phyloP scores from a whole-genome alignment of 148 eudicot species.

The Dysphania ambrosioides region DNA sequence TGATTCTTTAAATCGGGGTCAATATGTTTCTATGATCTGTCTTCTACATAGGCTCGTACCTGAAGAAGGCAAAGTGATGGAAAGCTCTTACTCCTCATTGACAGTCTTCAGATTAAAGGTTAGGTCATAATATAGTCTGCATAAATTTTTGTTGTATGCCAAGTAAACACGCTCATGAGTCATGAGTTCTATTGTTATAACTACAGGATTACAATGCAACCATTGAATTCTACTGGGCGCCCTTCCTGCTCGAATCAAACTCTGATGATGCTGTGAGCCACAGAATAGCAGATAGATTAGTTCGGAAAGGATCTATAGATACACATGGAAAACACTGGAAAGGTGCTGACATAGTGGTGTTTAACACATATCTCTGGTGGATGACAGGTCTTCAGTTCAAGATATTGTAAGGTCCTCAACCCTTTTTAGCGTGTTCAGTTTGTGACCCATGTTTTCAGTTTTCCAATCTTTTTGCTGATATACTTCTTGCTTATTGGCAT shows the following conservation, averaged over 20 bases:
- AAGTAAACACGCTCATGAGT: neutral
- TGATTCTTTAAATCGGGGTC: constrained; percentile 88
- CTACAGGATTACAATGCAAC: constrained; percentile 83
- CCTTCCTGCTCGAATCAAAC: constrained; percentile 86
- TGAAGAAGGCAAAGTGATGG: constrained; percentile 65
- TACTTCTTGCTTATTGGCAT: neutral
- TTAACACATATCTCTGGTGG: constrained; percentile 98
- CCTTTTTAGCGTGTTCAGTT: neutral
- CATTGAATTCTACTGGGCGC: constrained; percentile 98
- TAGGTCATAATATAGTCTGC: neutral
- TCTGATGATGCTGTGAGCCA: constrained; percentile 74
- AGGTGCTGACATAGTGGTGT: constrained; percentile 87
- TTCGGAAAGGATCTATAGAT: constrained; percentile 76
- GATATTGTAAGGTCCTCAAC: constrained; percentile 48
- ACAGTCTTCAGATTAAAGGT: constrained; percentile 82
- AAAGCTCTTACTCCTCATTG: constrained; percentile 47
- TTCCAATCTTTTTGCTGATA: neutral
- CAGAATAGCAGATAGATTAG: constrained; percentile 63
- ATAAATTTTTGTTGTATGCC: neutral
- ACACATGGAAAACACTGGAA: constrained; percentile 86
- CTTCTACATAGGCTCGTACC: constrained; percentile 79
- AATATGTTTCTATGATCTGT: constrained; percentile 73
- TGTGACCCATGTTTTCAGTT: neutral
- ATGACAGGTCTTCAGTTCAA: constrained; percentile 82
- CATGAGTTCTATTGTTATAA: neutral